Evolutionary conservation across 148 eudicot species (phyloP).

Genomic region (Camellia sinensis): DNA sequence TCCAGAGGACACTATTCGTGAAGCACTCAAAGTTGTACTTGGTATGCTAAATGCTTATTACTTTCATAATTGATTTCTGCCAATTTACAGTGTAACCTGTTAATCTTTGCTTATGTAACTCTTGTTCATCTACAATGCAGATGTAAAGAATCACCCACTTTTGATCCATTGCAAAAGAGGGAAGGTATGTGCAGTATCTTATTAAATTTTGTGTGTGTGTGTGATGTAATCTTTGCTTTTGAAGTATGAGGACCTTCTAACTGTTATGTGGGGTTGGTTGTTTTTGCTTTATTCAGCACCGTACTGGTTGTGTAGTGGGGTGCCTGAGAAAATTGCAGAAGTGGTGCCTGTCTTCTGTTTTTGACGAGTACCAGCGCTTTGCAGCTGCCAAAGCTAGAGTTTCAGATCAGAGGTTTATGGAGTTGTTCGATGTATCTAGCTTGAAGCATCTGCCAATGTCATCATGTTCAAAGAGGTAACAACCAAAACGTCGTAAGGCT

Average conservation of each 20-base stretch:
- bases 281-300: constrained; percentile 37
- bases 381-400: constrained; percentile 85
- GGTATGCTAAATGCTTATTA: constrained; percentile 31
- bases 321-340: constrained; percentile 79
- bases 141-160: constrained; percentile 74
- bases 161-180: constrained; percentile 94
- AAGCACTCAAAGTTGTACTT: constrained; percentile 68
- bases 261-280: not conserved
- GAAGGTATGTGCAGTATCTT: constrained; percentile 50
- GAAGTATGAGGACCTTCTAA: not conserved
- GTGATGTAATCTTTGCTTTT: not conserved
- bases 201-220: not conserved
- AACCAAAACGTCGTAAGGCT: not conserved
- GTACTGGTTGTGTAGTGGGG: constrained; percentile 86
- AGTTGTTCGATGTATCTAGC: constrained; percentile 52
- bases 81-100: not conserved
- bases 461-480: constrained; percentile 27
- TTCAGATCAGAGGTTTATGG: constrained; percentile 79
- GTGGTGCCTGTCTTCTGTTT: constrained; percentile 74
- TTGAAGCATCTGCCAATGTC: constrained; percentile 37
- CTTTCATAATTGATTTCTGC: not conserved
- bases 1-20: constrained; percentile 71
- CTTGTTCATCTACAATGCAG: constrained; percentile 31
- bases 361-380: constrained; percentile 80
- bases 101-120: constrained; percentile 2